A percentile compares a stretch with the other conserved stretches of the same genome.
Evolutionary conservation across 1,284 basidiomycete species (phyloP).

Genomic region (Golubevia sp.): DNA sequence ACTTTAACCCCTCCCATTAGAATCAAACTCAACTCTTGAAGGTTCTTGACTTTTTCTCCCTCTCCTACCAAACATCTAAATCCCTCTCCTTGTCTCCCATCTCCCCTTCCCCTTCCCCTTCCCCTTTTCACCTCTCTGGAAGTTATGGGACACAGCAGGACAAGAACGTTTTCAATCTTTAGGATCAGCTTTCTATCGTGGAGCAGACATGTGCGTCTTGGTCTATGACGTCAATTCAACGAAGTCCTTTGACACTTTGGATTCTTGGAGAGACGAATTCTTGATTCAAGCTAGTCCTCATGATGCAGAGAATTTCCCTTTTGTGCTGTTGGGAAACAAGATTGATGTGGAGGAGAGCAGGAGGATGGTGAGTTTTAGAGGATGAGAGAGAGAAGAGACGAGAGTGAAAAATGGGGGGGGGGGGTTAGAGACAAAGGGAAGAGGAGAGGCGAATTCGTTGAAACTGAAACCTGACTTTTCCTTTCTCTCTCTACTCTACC

Average conservation of each 20-base stretch:
- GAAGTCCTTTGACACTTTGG: constrained; percentile 89
- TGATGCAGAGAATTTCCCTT: constrained; percentile 98
- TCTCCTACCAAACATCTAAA: neutral
- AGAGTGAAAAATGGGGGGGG: no score
- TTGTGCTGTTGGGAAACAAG: constrained; percentile 98
- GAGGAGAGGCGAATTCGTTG: neutral
- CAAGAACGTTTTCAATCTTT: constrained; percentile 99
- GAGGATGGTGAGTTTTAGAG: constrained; percentile 83
- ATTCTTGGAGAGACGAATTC: constrained; percentile 60
- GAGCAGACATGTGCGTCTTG: constrained; percentile 97
- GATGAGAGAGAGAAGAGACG: no score
- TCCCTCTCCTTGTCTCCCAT: constrained; percentile 7
- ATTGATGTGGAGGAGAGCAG: constrained; percentile 99
- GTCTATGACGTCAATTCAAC: constrained; percentile 99
- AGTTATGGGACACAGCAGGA: constrained; percentile 96
- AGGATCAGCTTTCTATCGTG: constrained; percentile 97
- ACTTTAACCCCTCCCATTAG: constrained; percentile 4
- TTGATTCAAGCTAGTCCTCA: constrained; percentile 83
- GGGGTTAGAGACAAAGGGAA: no score
- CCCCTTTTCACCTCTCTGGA: neutral
- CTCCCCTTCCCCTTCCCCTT: neutral
- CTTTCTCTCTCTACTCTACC: neutral
- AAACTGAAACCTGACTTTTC: neutral
- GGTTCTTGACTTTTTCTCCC: neutral
- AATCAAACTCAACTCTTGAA: neutral